Evolutionary conservation across 2,329 filamentous ascomycete genomes (phyloP), one percentile per base, ranked within the genome.

Genomic region (Trichoderma koningiopsis): DNA sequence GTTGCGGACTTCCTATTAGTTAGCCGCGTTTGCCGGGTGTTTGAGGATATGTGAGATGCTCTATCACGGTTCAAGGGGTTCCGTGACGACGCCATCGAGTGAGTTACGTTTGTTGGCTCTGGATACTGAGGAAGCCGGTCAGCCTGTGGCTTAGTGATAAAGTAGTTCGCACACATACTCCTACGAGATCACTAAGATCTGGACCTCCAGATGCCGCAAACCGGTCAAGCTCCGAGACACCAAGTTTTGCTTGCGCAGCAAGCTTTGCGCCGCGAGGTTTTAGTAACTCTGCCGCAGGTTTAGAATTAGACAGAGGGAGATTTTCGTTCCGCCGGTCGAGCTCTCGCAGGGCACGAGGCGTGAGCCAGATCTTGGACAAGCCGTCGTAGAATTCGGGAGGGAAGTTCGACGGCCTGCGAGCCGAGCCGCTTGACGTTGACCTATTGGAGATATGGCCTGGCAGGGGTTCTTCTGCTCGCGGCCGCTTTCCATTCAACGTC

Each of bases 161-260:
- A 11, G 3, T 33, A 33, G 33, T 33, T 33, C 7, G 33, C 33
- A 33, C 33, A 33, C 33, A 33, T 33, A 33, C 59, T 10, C 59
- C 22, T 24, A 13, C n/a, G 4, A 62, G 22, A 49, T 49, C 35
- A 19, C 33, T 33, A 4, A 62, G 40, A 49, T 62, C 59, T 16
- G 59, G 59, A 19, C 59, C 59, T 7, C 35, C 59, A n/a, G 22
- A 5, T 62, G 31, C 5, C 43, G 59, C 59, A 62, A 62, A 62
- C 47, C 8, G 40, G 16, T 2, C 40, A 43, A 4, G 16, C 40
- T n/a, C 7, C 0, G n/a, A 5, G 10, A 5, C 8, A 22, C 47
- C 47, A 49, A 49, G 47, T 24, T 24, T 49, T n/a, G 47, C 47
- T 24, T 24, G 47, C 47, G 19, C 22, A 22, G 47, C 47, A 49